Evolutionary conservation across 495 filamentous ascomycete genomes (phyloP).

Genomic region (Tuber microsphaerosporum): DNA sequence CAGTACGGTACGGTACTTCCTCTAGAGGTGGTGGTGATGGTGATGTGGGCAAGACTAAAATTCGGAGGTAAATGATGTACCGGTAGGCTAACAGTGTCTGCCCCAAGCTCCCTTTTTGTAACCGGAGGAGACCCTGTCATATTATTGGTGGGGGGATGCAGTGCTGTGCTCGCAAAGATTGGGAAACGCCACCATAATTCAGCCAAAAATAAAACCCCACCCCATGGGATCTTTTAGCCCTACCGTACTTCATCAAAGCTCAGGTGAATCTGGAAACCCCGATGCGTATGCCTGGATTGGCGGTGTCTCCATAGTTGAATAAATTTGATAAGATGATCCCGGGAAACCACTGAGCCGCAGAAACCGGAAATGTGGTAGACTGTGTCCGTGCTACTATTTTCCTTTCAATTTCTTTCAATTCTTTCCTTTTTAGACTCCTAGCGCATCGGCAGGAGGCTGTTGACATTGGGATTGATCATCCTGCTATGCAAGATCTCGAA

Average conservation of each 20-base stretch:
- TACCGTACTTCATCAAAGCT: not conserved
- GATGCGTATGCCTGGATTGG: too few relatives aligned
- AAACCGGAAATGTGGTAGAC: not conserved
- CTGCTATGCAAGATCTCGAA: not conserved
- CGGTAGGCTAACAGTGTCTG: not conserved
- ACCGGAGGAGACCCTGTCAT: not conserved
- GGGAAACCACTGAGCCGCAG: not conserved
- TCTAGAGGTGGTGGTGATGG: not conserved
- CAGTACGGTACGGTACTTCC: not conserved
- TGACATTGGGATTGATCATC: not conserved
- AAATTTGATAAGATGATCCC: too few relatives aligned
- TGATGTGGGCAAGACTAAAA: not conserved
- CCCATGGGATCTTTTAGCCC: not conserved
- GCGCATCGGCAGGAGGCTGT: not conserved
- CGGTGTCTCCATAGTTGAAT: too few relatives aligned
- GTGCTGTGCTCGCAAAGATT: not conserved
- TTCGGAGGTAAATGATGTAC: not conserved
- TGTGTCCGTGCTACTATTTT: not conserved
- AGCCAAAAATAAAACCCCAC: not conserved
- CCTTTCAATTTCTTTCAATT: not conserved
- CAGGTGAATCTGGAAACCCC: not conserved
- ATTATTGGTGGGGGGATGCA: not conserved
- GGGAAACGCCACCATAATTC: not conserved
- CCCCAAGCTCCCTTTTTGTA: not conserved
- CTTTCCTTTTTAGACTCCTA: not conserved